A percentile compares a stretch with the other conserved stretches of the same genome.
These are phyloP conservation scores for Glycine soja DNA, from an alignment of 306 rosid genomes.

Conservation along the genomic window DNA sequence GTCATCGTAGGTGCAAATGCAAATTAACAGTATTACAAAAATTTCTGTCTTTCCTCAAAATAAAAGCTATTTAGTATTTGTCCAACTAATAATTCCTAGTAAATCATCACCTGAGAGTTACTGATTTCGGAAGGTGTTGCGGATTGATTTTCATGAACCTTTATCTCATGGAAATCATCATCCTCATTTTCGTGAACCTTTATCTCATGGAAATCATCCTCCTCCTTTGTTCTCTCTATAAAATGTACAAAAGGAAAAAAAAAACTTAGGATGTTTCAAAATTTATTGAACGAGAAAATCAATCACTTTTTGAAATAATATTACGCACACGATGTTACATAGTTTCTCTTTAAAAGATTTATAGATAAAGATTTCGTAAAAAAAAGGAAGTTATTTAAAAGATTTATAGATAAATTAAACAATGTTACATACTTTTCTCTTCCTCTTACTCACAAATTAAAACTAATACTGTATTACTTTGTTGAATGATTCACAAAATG, in stretches of 20 bases:
- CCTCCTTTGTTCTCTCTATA: constrained; percentile 58
- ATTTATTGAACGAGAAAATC: constrained; percentile 22
- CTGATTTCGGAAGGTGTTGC: constrained; percentile 60
- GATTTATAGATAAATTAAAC: background rate
- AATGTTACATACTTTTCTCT: background rate
- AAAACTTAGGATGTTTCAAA: background rate
- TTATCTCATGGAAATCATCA: constrained; percentile 48
- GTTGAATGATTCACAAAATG: constrained; percentile 2
- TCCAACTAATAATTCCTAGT: background rate
- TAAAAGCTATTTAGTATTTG: constrained; percentile 1
- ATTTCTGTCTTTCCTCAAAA: background rate
- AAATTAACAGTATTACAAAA: constrained; percentile 20
- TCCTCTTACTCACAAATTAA: background rate
- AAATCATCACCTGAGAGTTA: constrained; percentile 62
- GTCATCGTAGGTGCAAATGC: constrained; percentile 31
- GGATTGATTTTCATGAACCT: constrained; percentile 55
- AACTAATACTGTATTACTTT: constrained; percentile 22
- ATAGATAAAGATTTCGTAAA: background rate
- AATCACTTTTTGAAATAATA: background rate
- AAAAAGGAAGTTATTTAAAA: no score
- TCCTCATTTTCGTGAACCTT: constrained; percentile 47
- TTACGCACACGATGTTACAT: background rate
- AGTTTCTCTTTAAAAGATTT: no score
- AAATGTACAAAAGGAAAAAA: constrained; percentile 14
- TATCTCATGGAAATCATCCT: constrained; percentile 45